Percentiles rank a stretch among this genome's conserved stretches.
phyloP scores from a whole-genome alignment of 352 stramenopile species.

The Pythium folliculosum region DNA sequence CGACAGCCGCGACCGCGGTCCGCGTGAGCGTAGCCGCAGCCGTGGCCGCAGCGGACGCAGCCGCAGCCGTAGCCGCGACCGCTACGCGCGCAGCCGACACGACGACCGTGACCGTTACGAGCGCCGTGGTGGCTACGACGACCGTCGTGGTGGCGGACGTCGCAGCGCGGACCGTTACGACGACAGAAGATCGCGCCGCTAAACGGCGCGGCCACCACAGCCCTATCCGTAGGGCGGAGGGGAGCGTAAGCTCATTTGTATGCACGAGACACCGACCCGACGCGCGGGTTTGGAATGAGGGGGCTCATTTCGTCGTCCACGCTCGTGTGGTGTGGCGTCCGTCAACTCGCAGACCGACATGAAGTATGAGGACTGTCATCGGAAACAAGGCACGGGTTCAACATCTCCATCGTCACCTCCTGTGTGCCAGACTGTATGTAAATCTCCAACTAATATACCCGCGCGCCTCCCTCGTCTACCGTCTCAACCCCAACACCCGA shows the following conservation, averaged over 20 bases:
- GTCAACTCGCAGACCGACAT: neutral
- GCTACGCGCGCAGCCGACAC: conserved; percentile 41
- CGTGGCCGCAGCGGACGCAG: conserved; percentile 32
- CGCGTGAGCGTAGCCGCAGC: conserved; percentile 30
- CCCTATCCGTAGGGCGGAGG: neutral
- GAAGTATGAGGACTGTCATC: conserved; percentile 16
- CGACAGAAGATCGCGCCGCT: conserved; percentile 38
- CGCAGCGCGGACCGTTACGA: conserved; percentile 43
- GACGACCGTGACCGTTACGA: conserved; percentile 50
- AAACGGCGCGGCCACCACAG: conserved; percentile 4
- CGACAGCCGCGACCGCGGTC: conserved; percentile 9
- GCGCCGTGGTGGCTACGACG: conserved; percentile 53
- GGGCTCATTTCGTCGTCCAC: conserved; percentile 1
- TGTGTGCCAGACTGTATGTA: conserved; percentile 32
- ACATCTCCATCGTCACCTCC: conserved; percentile 19
- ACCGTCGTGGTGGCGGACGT: conserved; percentile 45
- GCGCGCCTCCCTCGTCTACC: conserved; percentile 28
- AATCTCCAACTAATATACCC: conserved; percentile 34
- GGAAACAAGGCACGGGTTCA: conserved; percentile 17
- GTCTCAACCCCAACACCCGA: conserved; percentile 15
- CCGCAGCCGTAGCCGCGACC: conserved; percentile 46
- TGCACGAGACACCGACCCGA: neutral
- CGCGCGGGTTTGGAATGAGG: neutral
- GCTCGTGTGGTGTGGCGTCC: neutral
- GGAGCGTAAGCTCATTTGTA: neutral